Base-by-base conservation (phyloP, 2,329 filamentous ascomycete species). In the Claviceps spartinae region DNA sequence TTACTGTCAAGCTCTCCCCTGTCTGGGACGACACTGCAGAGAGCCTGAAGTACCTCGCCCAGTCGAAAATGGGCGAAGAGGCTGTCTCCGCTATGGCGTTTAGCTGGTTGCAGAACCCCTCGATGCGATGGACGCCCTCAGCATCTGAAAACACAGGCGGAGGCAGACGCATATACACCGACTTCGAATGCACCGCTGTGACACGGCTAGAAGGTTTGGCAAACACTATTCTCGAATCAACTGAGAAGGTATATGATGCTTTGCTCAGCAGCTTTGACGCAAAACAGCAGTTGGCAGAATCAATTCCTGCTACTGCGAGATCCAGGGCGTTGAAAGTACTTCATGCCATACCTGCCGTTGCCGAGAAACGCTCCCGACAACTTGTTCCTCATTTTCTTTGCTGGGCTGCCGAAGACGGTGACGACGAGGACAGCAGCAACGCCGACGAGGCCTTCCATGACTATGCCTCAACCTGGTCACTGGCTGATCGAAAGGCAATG, bases 181-280 rank as follows among this genome's bases (percentile, higher is more conserved):
- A 93, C 58, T 98, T 95, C 58, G 84, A 95, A 65, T 97, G 91
- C 64, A 84, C 82, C 20, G 89, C 93, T 58, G 64, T 91, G 38
- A 73, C 74, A 37, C 75, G 73, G 34, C 67, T 95, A 1, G 69
- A 78, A 46, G 69, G 71, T 14, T 65, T 74, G 22, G 75, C 79
- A 4, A 62, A 68, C 14, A 69, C 73, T 48, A 72, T 79, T 8
- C 76, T 80, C 48, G 67, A 74, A 20, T 70, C 76, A 1, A 69
- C 81, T 11, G 66, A 73, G 13, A 71, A 76, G 54, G 71, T 81
- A 3, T 69, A 73, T 37, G 74, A 82, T 24, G 71, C 77, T 13
- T 78, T 94, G 64, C 67, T 81, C 5, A 66, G 73, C 37, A 72
- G 72, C 4, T 91, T 93, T 59, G 77, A 86, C 55, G 72, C 75